Evolutionary conservation across 805 yeast genomes (phyloP).

Genomic region (Nakazawaea siamensis): DNA sequence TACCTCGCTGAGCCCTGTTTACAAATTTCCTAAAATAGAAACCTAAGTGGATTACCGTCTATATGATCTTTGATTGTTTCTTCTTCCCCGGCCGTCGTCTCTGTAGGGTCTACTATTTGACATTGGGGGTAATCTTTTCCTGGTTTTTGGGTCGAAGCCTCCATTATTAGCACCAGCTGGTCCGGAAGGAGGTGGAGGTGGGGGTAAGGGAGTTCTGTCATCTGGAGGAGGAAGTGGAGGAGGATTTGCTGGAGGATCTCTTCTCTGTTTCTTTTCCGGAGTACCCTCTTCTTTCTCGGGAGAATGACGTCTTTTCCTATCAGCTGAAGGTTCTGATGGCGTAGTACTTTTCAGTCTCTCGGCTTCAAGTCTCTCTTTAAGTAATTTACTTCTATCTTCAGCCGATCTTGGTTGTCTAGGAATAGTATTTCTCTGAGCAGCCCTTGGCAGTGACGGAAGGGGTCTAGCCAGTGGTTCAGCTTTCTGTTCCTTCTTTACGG

Average conservation of each 20-base stretch:
- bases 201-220: not conserved
- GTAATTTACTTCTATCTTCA: not conserved
- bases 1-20: slow-evolving; percentile 8
- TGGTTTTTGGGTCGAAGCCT: slow-evolving; percentile 7
- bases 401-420: not conserved
- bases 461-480: no score
- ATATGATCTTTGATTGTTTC: not conserved
- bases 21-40: slow-evolving; percentile 9
- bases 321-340: not conserved
- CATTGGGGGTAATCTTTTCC: slow-evolving; percentile 7
- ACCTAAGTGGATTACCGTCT: not conserved
- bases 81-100: not conserved
- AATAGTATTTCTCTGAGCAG: not conserved
- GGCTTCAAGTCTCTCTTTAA: not conserved
- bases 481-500: no score
- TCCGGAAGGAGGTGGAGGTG: slow-evolving; percentile 4
- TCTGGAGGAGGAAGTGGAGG: not conserved
- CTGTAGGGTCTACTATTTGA: not conserved
- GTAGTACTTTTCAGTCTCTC: slow-evolving; percentile 1
- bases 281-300: not conserved
- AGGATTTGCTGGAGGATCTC: not conserved
- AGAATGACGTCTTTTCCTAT: not conserved
- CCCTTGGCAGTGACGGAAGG: no score
- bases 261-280: not conserved
- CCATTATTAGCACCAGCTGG: slow-evolving; percentile 4